A percentile compares a stretch with the other conserved stretches of the same genome.
phyloP scores from a whole-genome alignment of 257 asterid genomes.

The Fraxinus anomala region DNA sequence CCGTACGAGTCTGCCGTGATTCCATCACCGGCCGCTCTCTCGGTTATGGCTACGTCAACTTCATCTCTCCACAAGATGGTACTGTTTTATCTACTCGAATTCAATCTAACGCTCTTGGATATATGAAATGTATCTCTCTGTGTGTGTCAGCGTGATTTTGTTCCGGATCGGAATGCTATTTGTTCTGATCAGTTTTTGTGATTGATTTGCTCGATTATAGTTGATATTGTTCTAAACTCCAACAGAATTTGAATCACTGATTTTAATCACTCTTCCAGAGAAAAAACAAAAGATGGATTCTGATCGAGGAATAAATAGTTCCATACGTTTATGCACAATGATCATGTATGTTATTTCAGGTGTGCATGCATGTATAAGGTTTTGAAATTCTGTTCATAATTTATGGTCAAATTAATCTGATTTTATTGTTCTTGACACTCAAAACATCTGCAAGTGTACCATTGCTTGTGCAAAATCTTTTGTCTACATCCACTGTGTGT shows the following conservation, averaged over 20 bases:
- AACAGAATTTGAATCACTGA: not conserved
- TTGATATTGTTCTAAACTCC: not conserved
- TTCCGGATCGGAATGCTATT: constrained; percentile 9
- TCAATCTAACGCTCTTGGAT: not conserved
- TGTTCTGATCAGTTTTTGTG: constrained; percentile 16
- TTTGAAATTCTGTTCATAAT: not conserved
- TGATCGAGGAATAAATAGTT: not conserved
- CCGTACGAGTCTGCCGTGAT: constrained; percentile 62
- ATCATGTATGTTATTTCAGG: not conserved
- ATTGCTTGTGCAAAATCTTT: not conserved
- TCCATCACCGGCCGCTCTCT: constrained; percentile 51
- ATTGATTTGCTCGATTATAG: constrained; percentile 1
- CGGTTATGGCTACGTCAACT: constrained; percentile 61
- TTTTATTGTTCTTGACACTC: not conserved
- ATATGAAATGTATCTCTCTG: not conserved
- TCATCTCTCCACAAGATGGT: constrained; percentile 51
- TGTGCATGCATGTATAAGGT: not conserved
- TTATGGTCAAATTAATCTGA: not conserved
- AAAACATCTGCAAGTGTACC: not conserved
- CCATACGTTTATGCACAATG: not conserved
- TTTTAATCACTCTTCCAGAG: not conserved
- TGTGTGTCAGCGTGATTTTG: not conserved
- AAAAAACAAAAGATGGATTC: not conserved
- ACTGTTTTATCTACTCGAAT: constrained; percentile 6
- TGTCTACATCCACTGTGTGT: not conserved